These are phyloP conservation scores for Pleurotus tuber-regium DNA, from an alignment of 768 basidiomycete genomes.

Conservation along the genomic window DNA sequence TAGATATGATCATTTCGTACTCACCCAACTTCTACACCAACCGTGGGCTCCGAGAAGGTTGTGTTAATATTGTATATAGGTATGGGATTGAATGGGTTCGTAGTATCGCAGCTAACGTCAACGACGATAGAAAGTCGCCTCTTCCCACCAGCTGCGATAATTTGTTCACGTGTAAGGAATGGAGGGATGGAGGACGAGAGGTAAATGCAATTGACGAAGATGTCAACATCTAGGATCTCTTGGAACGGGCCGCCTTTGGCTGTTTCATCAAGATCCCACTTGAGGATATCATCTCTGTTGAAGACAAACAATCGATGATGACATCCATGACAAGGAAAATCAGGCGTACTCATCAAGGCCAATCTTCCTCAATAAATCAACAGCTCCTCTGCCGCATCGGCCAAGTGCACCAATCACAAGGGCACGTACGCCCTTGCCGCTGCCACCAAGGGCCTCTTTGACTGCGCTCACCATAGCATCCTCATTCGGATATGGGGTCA, in stretches of 20 bases:
- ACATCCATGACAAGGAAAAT: slow-evolving; percentile 6
- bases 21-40: slow-evolving; percentile 79
- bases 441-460: slow-evolving; percentile 59
- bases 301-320: slow-evolving; percentile 10
- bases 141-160: slow-evolving; percentile 64
- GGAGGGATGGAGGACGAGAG: slow-evolving; percentile 80
- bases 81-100: slow-evolving; percentile 97
- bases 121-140: slow-evolving; percentile 82
- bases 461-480: slow-evolving; percentile 77
- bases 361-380: slow-evolving; percentile 93
- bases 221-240: slow-evolving; percentile 94
- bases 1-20: slow-evolving; percentile 30
- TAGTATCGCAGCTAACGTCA: slow-evolving; percentile 98
- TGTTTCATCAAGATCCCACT: slow-evolving; percentile 98
- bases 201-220: slow-evolving; percentile 99
- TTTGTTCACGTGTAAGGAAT: slow-evolving; percentile 74
- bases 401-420: slow-evolving; percentile 97
- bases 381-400: slow-evolving; percentile 91
- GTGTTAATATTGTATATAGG: slow-evolving; percentile 95
- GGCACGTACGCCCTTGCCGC: slow-evolving; percentile 73
- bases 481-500: slow-evolving; percentile 86
- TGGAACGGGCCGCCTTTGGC: slow-evolving; percentile 94
- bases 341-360: slow-evolving; percentile 83
- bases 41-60: slow-evolving; percentile 89
- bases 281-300: slow-evolving; percentile 83